Evolutionary conservation across 371 early-diverging fungal genomes (phyloP), one percentile per base, ranked within the genome.

Genomic region (Apophysomyces variabilis): DNA sequence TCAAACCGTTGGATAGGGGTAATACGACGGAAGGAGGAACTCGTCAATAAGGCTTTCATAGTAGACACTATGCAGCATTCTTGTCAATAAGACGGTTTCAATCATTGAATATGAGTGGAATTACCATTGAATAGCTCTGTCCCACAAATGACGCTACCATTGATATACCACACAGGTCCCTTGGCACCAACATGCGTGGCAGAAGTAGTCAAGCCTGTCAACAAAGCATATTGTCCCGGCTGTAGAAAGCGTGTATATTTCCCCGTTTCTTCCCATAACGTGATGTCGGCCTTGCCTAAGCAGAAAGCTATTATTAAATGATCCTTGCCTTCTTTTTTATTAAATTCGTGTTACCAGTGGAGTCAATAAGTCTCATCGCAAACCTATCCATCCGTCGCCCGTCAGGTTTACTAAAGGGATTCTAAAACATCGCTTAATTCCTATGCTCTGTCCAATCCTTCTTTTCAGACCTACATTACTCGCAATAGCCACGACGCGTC

Each of bases 231-330:
- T 21, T 78, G 75, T 0, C 79, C 79, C 8, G 68, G 58, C 47
- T 70, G 71, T n/a, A 78, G 44, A 41, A 62, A 57, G 38, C 72
- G 65, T 41, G 72, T 66, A 60, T 59, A 62, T 46, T 66, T 68
- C 1, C 80, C 80, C 9, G 71, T 66, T 35, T 72, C 62, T 38
- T 77, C 80, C 80, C 82, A 81, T 9, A 81, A 61, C 12, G 78
- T 78, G 41, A 81, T 67, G 50, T 81, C 78, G 36, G 73, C 74
- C 18, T 65, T 66, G 5, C 70, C 80, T 75, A 38, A 13, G 60
- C 26, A 60, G 47, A 45, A 64, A 21, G 44, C 50, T 59, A 57
- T 57, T 32, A 32, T 14, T 58, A 43, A 12, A 41, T 57, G 38
- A 44, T 14, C 44, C 18, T 64, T 16, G 14, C 38, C 5, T 56